phyloP scores from a whole-genome alignment of 2,329 filamentous ascomycete species.

The Blumeriella jaapii region DNA sequence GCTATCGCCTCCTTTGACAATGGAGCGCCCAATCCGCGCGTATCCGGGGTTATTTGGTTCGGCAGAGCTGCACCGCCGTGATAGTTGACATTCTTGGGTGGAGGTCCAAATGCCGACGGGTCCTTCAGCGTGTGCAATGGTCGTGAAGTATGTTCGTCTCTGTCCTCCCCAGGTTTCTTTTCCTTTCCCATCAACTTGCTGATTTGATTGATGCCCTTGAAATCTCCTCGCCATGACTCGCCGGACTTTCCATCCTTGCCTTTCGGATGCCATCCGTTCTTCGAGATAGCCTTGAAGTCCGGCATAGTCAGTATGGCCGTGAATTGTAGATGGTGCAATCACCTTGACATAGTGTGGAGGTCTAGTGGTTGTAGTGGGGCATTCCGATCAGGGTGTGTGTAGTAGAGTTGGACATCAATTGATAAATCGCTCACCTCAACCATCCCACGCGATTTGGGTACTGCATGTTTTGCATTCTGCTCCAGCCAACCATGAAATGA shows the following conservation, averaged over 20 bases:
- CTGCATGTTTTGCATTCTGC: too few relatives aligned
- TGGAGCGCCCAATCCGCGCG: constrained; percentile 33
- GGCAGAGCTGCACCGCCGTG: constrained; percentile 23
- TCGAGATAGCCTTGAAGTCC: constrained; percentile 35
- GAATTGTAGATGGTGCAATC: not conserved
- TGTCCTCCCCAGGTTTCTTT: constrained; percentile 22
- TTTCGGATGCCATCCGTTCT: constrained; percentile 43
- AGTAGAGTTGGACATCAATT: not conserved
- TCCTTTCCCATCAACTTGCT: constrained; percentile 28
- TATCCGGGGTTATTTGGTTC: constrained; percentile 23
- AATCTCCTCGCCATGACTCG: constrained; percentile 39
- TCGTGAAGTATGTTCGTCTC: constrained; percentile 24
- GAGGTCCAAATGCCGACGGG: constrained; percentile 52
- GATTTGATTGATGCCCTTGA: constrained; percentile 28
- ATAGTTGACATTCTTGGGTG: constrained; percentile 41
- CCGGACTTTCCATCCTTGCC: constrained; percentile 36
- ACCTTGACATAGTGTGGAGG: constrained; percentile 2
- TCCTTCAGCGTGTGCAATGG: constrained; percentile 52
- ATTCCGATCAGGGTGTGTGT: constrained; percentile 1
- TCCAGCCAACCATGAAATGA: too few relatives aligned
- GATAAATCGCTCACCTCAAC: not conserved
- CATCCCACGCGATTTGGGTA: too few relatives aligned
- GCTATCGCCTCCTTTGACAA: constrained; percentile 29
- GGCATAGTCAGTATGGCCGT: constrained; percentile 29
- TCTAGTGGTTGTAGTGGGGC: constrained; percentile 10